Conservation (phyloP, 129 eudicot species). For the Flaveria bidentis region DNA sequence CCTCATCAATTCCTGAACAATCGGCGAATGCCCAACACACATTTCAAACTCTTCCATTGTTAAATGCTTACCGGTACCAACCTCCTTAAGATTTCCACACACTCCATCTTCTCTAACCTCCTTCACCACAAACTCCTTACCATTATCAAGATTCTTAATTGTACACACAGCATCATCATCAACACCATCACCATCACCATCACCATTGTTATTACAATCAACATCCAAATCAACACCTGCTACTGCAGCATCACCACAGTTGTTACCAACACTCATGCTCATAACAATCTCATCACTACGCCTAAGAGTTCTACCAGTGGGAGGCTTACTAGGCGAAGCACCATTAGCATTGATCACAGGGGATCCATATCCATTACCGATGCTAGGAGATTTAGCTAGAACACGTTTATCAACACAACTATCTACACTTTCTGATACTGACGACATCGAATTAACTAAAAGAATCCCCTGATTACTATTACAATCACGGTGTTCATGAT, state of each 20-base stretch:
- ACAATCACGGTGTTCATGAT: slow-evolving; percentile 41
- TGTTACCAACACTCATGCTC: slow-evolving; percentile 29
- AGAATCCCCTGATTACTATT: slow-evolving; percentile 29
- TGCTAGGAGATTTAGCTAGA: slow-evolving; percentile 39
- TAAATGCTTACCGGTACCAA: slow-evolving; percentile 84
- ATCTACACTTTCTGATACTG: slow-evolving; percentile 44
- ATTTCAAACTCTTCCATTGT: slow-evolving; percentile 92
- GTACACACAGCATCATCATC: slow-evolving; percentile 50
- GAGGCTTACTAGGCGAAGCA: slow-evolving; percentile 65
- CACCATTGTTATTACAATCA: slow-evolving; percentile 35
- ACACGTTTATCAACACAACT: slow-evolving; percentile 31
- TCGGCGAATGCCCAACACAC: slow-evolving; percentile 92
- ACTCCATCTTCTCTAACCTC: slow-evolving; percentile 89
- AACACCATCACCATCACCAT: slow-evolving; percentile 14
- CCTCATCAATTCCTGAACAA: slow-evolving; percentile 93
- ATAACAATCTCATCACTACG: slow-evolving; percentile 41
- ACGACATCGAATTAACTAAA: slow-evolving; percentile 45
- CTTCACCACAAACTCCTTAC: slow-evolving; percentile 93
- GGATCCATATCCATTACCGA: slow-evolving; percentile 30
- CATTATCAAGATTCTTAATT: slow-evolving; percentile 85
- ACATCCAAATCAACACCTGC: slow-evolving; percentile 18
- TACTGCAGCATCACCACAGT: neutral
- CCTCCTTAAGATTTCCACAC: slow-evolving; percentile 80
- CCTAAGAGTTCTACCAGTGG: slow-evolving; percentile 48
- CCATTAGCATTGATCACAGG: slow-evolving; percentile 21